Percentiles rank a stretch among this genome's conserved stretches.
These are phyloP conservation scores for Neolentinus lepideus DNA, from an alignment of 1,284 basidiomycete genomes.

Conservation along the genomic window DNA sequence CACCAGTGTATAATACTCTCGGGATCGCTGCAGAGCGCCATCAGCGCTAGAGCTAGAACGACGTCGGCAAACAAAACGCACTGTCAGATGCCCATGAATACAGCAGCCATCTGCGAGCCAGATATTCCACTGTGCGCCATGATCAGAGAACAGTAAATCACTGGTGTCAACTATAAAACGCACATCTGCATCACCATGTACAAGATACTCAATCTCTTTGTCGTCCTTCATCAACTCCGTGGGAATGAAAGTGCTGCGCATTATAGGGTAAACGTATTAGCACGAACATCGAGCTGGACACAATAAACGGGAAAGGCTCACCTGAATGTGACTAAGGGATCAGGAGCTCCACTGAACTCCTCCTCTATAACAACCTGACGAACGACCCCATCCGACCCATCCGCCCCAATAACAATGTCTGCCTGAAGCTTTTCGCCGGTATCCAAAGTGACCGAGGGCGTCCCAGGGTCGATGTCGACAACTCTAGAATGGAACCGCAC, in stretches of 20 bases:
- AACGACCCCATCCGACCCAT: neutral
- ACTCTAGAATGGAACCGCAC: constrained; percentile 3
- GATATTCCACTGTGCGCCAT: neutral
- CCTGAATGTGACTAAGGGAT: neutral
- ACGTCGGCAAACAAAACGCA: neutral
- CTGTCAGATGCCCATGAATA: neutral
- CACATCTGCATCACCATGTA: constrained; percentile 25
- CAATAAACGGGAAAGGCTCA: neutral
- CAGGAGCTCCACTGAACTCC: neutral
- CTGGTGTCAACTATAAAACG: constrained; percentile 3
- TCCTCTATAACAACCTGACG: neutral
- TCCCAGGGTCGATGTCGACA: neutral
- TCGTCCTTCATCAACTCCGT: constrained; percentile 25
- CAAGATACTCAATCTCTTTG: constrained; percentile 21
- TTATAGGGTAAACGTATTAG: neutral
- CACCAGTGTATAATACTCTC: neutral
- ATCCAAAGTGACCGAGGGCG: neutral
- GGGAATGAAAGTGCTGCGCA: constrained; percentile 17
- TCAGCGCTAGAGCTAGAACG: neutral
- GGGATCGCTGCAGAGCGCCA: neutral
- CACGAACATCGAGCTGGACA: neutral
- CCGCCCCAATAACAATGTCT: neutral
- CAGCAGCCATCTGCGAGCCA: constrained; percentile 1
- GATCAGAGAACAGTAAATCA: neutral
- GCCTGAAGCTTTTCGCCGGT: neutral